A percentile compares a stretch with the other conserved stretches of the same genome.
phyloP scores from a whole-genome alignment of 306 rosid genomes.

The Fagus crenata region DNA sequence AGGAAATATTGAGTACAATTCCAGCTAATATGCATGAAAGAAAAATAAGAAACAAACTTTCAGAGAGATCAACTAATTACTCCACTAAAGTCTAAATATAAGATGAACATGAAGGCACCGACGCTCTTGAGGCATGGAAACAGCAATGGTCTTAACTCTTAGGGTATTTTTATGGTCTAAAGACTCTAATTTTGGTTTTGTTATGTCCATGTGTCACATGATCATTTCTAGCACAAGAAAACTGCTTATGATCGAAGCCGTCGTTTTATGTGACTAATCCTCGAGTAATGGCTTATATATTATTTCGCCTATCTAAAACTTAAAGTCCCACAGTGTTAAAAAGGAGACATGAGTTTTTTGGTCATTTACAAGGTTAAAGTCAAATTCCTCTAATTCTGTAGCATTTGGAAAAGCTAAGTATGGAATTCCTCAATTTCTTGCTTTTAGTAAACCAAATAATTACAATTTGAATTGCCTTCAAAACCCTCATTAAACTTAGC shows the following conservation, averaged over 20 bases:
- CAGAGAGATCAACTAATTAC: neutral
- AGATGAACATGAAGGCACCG: neutral
- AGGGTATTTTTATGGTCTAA: neutral
- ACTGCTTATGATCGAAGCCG: neutral
- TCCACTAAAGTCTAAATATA: too few species aligned
- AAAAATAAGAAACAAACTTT: neutral
- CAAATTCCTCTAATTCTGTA: constrained; percentile 42
- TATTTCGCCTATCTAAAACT: too few species aligned
- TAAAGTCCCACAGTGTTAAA: neutral
- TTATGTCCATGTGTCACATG: neutral
- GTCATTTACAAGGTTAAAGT: constrained; percentile 22
- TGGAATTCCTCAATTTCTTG: constrained; percentile 57
- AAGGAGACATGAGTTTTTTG: neutral
- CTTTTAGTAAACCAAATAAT: constrained; percentile 39
- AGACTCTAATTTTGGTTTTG: neutral
- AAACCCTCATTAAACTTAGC: neutral
- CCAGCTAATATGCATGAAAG: too few species aligned
- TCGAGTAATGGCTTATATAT: neutral
- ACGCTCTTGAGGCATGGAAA: neutral
- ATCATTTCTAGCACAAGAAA: neutral
- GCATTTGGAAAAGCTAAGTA: constrained; percentile 45
- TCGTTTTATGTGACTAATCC: neutral
- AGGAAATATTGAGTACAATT: too few species aligned
- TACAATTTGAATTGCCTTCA: constrained; percentile 16
- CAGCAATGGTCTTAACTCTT: neutral